A percentile compares a stretch with the other conserved stretches of the same genome.
Conservation (phyloP, 306 rosid genomes). For the Rubus parviflorus region DNA sequence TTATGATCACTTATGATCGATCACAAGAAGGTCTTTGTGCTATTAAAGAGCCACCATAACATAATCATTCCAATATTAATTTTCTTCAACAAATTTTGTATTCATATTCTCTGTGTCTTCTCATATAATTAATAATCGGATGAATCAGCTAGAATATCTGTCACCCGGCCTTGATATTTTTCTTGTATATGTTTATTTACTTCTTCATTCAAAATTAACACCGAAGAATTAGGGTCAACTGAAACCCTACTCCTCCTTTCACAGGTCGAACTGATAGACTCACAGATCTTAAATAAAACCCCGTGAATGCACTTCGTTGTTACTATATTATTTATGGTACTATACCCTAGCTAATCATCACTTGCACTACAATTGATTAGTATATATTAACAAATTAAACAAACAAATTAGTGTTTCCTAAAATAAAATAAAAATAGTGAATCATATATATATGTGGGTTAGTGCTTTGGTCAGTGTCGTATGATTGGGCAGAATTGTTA, state of each 20-base stretch:
- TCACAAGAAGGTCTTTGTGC: neutral
- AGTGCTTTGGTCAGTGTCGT: neutral
- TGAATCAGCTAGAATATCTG: neutral
- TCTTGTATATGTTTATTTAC: neutral
- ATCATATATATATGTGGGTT: neutral
- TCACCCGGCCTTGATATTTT: neutral
- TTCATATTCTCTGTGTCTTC: neutral
- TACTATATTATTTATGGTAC: too few species aligned
- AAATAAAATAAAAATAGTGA: too few species aligned
- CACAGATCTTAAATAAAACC: neutral
- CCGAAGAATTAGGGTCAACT: constrained; percentile 10
- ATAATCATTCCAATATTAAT: neutral
- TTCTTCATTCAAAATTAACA: neutral
- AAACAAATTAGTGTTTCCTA: neutral
- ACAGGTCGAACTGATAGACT: too few species aligned
- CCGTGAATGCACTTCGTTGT: neutral
- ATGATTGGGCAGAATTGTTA: neutral
- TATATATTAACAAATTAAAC: neutral
- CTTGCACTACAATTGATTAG: neutral
- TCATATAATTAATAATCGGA: neutral
- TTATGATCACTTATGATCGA: neutral
- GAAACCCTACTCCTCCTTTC: neutral
- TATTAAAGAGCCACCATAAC: neutral
- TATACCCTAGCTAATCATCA: neutral
- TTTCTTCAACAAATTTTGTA: neutral